Conservation (phyloP, 1,284 basidiomycete genomes). For the Apiotrichum gracile region DNA sequence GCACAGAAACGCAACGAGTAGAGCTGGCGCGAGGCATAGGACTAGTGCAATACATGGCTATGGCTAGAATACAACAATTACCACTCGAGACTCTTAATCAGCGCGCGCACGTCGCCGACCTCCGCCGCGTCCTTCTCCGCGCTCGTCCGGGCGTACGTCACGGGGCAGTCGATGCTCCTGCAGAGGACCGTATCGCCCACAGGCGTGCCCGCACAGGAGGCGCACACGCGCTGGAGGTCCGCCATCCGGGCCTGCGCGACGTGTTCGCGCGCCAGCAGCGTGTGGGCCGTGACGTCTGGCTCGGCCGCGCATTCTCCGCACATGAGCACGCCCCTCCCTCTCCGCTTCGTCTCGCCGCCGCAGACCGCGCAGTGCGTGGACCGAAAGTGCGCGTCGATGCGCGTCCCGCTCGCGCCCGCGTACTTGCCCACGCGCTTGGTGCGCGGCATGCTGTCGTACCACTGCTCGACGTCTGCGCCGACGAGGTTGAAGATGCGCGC, state of each 20-base stretch:
- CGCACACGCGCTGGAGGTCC: conserved; percentile 63
- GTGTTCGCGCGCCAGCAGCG: conserved; percentile 56
- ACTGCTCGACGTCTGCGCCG: conserved; percentile 78
- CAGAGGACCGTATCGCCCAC: conserved; percentile 62
- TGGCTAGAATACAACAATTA: too few species aligned
- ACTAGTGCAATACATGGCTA: too few species aligned
- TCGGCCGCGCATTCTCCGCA: conserved; percentile 60
- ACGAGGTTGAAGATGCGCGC: conserved; percentile 86
- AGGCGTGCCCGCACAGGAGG: conserved; percentile 59
- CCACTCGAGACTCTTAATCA: conserved; percentile 19
- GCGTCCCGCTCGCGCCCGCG: not conserved
- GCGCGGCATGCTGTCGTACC: conserved; percentile 82
- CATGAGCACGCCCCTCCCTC: conserved; percentile 51
- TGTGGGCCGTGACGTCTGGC: conserved; percentile 57
- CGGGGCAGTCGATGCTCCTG: conserved; percentile 75
- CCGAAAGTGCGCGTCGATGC: conserved; percentile 20
- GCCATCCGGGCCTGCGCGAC: conserved; percentile 56
- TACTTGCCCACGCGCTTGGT: conserved; percentile 48
- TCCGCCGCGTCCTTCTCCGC: conserved; percentile 56
- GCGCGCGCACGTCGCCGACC: conserved; percentile 22
- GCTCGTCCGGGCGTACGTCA: conserved; percentile 67
- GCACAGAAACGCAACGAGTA: too few species aligned
- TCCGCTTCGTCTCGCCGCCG: not conserved
- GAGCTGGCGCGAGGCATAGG: too few species aligned
- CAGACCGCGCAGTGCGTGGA: conserved; percentile 7